Percentiles rank a stretch among this genome's conserved stretches.
These are phyloP conservation scores for Candida odintsovae DNA, from an alignment of 805 yeast genomes.

Conservation along the genomic window DNA sequence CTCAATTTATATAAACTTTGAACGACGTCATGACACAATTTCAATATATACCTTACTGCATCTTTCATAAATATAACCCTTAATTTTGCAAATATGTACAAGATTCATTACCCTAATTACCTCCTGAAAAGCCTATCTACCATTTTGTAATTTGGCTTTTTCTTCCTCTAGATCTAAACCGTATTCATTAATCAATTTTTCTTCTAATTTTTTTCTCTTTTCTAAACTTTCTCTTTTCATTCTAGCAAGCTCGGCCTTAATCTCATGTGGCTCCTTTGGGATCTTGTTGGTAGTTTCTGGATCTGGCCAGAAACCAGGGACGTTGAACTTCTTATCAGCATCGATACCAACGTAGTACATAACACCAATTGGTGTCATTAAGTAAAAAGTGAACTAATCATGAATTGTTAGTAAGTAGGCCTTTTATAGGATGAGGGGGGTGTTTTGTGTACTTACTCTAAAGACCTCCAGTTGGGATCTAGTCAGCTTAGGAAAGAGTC, in stretches of 20 bases:
- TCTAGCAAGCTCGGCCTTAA: constrained; percentile 85
- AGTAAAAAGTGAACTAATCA: constrained; percentile 68
- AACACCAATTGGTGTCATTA: constrained; percentile 80
- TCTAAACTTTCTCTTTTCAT: constrained; percentile 71
- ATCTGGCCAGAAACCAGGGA: constrained; percentile 97
- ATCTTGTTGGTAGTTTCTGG: constrained; percentile 86
- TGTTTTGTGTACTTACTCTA: constrained; percentile 6
- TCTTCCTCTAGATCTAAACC: constrained; percentile 56
- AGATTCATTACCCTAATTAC: background rate
- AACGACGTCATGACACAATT: background rate
- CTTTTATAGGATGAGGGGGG: too few species aligned
- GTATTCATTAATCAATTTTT: constrained; percentile 53
- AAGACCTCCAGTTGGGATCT: constrained; percentile 12
- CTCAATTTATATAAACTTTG: background rate
- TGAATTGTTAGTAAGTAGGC: background rate
- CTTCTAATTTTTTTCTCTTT: constrained; percentile 69
- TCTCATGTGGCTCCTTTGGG: constrained; percentile 90
- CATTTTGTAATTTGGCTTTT: constrained; percentile 27
- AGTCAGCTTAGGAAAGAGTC: background rate
- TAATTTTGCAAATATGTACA: constrained; percentile 5
- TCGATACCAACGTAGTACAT: constrained; percentile 93
- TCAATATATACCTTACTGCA: background rate
- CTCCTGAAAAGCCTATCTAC: constrained; percentile 5
- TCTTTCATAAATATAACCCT: background rate
- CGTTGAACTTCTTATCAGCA: constrained; percentile 81